Base-by-base conservation (phyloP, 1,284 basidiomycete species). In the Peniophora sp. region DNA sequence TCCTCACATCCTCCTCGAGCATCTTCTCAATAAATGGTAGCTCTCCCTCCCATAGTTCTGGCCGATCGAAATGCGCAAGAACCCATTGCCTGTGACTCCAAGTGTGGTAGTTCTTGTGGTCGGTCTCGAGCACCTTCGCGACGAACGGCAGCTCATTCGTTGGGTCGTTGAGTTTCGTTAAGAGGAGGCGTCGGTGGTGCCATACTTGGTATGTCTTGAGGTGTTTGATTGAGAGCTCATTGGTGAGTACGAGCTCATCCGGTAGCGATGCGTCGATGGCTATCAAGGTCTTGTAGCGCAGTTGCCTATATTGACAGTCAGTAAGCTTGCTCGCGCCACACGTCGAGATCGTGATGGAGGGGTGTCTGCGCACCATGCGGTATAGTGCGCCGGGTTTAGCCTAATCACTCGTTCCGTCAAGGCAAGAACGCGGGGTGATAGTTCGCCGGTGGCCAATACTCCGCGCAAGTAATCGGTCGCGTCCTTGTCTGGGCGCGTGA, bases 161-260 rank as follows among this genome's bases (percentile, higher is more conserved):
- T 0, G 83, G 76, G 44, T 75, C 68, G 50, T 74, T 71, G 45
- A 81, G 74, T 46, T 72, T 64, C 41, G 79, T 78, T 53, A 89
- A 77, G 36, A 97, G 77, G 22, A 92, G 79, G 1, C 92, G 85
- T 20, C 94, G 89, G 64, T 97, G 93, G 68, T 97, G 94, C 94
- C 94, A 97, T 44, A 97, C 93, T 73, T 97, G 94, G 66, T 97
- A 97, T 12, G 85, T 91, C 72, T 97, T 97, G 61, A 96, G 78
- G 65, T 84, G 85, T 55, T 78, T 76, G 56, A 85, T 75, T 24
- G 92, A 88, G 52, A 95, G 77, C 56, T 84, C 81, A 68, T 95
- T 88, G 81, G 96, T 92, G 47, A 93, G 73, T 49, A 71, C 69
- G 10, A 96, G 76, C 69, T 97, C 94, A 11, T 68, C 71, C 20